Evolutionary conservation across 202 grass and related monocot species (phyloP).

Genomic region (Cymbopogon flexuosus): DNA sequence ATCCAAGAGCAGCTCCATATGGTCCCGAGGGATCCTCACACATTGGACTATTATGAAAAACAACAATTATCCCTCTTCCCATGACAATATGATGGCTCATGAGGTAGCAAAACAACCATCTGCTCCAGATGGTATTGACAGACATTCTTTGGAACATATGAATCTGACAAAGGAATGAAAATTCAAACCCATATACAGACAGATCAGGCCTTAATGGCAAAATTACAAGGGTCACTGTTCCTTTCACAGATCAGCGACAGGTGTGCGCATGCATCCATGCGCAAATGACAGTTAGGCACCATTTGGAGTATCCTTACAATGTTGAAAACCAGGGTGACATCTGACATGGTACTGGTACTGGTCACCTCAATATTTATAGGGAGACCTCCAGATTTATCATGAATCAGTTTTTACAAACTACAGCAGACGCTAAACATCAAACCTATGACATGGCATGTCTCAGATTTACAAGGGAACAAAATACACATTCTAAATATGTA

Average conservation of each 20-base stretch:
- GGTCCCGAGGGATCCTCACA: slow-evolving; percentile 24
- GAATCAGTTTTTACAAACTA: slow-evolving; percentile 20
- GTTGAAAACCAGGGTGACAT: slow-evolving; percentile 17
- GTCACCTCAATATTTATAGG: slow-evolving; percentile 11
- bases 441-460: slow-evolving; percentile 5
- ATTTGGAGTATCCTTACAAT: slow-evolving; percentile 17
- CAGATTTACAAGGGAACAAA: background rate
- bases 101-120: slow-evolving; percentile 14
- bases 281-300: slow-evolving; percentile 14
- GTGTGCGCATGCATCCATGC: slow-evolving; percentile 6
- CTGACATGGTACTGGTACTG: slow-evolving; percentile 5
- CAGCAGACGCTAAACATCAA: slow-evolving; percentile 28
- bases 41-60: slow-evolving; percentile 18
- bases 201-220: slow-evolving; percentile 1
- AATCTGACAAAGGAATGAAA: slow-evolving; percentile 31
- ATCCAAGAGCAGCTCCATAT: slow-evolving; percentile 33
- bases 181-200: slow-evolving; percentile 25
- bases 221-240: slow-evolving; percentile 6
- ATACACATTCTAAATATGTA: slow-evolving; percentile 56
- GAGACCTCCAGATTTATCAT: slow-evolving; percentile 29
- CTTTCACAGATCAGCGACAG: slow-evolving; percentile 36
- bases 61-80: slow-evolving; percentile 17
- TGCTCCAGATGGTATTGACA: slow-evolving; percentile 1
- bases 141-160: slow-evolving; percentile 40
- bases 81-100: slow-evolving; percentile 9